Conservation (phyloP, 1,284 basidiomycete species). For the Irpex rosettiformis region DNA sequence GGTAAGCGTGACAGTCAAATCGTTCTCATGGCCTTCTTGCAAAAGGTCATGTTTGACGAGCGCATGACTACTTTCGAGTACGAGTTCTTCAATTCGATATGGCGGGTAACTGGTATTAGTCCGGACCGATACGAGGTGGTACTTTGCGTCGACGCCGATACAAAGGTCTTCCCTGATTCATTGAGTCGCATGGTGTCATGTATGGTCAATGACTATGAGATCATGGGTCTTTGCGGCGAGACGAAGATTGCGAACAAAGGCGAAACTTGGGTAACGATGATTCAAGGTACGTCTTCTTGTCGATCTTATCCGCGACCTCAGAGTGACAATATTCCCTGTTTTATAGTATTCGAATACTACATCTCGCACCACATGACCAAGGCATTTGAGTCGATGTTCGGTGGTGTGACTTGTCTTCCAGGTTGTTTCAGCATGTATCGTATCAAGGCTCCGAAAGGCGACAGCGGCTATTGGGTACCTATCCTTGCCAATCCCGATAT, state of each 20-base stretch:
- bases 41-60: slow-evolving; percentile 99
- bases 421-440: slow-evolving; percentile 99
- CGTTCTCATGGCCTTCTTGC: slow-evolving; percentile 95
- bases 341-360: slow-evolving; percentile 95
- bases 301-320: slow-evolving; percentile 8
- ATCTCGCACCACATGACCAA: slow-evolving; percentile 99
- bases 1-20: slow-evolving; percentile 99
- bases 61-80: slow-evolving; percentile 99
- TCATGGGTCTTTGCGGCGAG: slow-evolving; percentile 99
- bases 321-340: slow-evolving; percentile 9
- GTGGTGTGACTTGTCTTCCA: slow-evolving; percentile 98
- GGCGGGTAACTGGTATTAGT: slow-evolving; percentile 92
- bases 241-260: slow-evolving; percentile 99
- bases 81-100: slow-evolving; percentile 98
- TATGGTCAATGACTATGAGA: slow-evolving; percentile 94
- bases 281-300: slow-evolving; percentile 72
- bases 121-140: slow-evolving; percentile 96
- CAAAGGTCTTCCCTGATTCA: slow-evolving; percentile 95
- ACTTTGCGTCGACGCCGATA: slow-evolving; percentile 98
- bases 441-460: slow-evolving; percentile 95
- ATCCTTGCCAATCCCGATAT: slow-evolving; percentile 97
- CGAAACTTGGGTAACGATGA: slow-evolving; percentile 98
- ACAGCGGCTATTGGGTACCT: slow-evolving; percentile 95
- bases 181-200: slow-evolving; percentile 90
- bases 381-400: slow-evolving; percentile 99